Evolutionary conservation across 108 stramenopile genomes (phyloP), one percentile per base, ranked within the genome.

Genomic region (Nannochloropsis gaditana): DNA sequence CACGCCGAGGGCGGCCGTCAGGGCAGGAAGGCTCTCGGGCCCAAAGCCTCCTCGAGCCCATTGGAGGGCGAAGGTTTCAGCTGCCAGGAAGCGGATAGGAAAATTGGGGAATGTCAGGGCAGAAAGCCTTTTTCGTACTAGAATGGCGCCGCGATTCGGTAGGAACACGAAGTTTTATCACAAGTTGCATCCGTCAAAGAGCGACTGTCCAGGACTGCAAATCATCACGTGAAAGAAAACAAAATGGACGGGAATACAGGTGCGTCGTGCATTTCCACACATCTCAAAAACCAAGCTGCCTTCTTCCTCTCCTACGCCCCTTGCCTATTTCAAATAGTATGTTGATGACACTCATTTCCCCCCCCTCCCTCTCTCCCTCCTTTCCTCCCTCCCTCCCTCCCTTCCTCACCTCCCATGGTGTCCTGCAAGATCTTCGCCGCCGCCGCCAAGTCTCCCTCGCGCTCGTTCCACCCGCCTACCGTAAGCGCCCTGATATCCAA

Each of bases 381-480:
- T 50, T 50, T 1, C 47, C 47, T 50, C 47, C 47, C 47, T 50
- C 47, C 47, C 15, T 50, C 47, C 47, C 47, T 11, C 47, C 11
- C 47, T 50, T 15, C 47, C 47, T 50, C 47, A 50, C 47, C 47
- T 50, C 47, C 47, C 47, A 50, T 50, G 11, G 10, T 15, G 15
- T 10, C 47, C 47, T 50, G 47, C 47, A 50, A 15, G 11, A 11
- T 15, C 47, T 50, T 50, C 11, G 47, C 47, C 47, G 47, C 47
- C 47, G 47, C 15, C 47, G 47, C 15, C 47, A 50, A 50, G 47
- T 50, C 47, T 15, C 47, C 47, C 47, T 10, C 10, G 47, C 47
- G 47, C 47, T 50, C 47, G 47, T 50, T 50, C 47, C 47, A 50
- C 47, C 47, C 47, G 47, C 47, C 47, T 15, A 50, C 47, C 47